A percentile compares a stretch with the other conserved stretches of the same genome.
These are phyloP conservation scores for Candida glucosophila DNA, from an alignment of 1,139 yeast genomes.

Conservation along the genomic window DNA sequence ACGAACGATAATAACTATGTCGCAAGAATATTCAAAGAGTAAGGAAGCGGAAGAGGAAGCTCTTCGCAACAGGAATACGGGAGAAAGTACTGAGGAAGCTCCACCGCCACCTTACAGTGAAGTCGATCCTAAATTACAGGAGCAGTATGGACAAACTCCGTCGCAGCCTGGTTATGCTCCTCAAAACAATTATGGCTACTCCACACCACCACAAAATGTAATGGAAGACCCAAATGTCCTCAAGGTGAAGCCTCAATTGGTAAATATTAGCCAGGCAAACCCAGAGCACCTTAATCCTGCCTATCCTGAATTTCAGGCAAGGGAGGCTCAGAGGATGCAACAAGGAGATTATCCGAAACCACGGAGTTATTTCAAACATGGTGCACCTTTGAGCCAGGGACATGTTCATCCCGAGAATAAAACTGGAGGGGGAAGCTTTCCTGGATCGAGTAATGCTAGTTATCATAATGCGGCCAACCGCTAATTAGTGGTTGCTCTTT, in stretches of 20 bases:
- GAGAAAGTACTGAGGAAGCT: too few species aligned
- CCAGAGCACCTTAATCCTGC: slow-evolving; percentile 31
- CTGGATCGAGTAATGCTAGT: slow-evolving; percentile 32
- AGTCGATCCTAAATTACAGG: slow-evolving; percentile 1
- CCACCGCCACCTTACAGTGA: slow-evolving; percentile 7
- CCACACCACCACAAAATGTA: slow-evolving; percentile 11
- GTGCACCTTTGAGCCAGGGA: slow-evolving; percentile 29
- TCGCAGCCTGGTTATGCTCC: slow-evolving; percentile 1
- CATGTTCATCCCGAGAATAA: slow-evolving; percentile 12
- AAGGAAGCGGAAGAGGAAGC: too few species aligned
- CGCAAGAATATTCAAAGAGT: too few species aligned
- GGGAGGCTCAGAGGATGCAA: slow-evolving; percentile 25
- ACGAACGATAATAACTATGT: too few species aligned
- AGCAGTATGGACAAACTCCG: not conserved
- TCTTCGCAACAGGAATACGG: too few species aligned
- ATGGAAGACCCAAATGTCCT: slow-evolving; percentile 21
- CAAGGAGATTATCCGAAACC: slow-evolving; percentile 26
- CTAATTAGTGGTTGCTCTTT: too few species aligned
- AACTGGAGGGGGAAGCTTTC: slow-evolving; percentile 25
- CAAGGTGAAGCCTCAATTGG: slow-evolving; percentile 25
- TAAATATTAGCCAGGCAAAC: slow-evolving; percentile 28
- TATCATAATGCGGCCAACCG: slow-evolving; percentile 32
- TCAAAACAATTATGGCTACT: slow-evolving; percentile 4
- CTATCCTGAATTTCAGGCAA: slow-evolving; percentile 23
- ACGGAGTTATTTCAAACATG: slow-evolving; percentile 17